Percentiles rank a stretch among this genome's conserved stretches.
These are phyloP conservation scores for Phytophthora citricola DNA, from an alignment of 352 stramenopile genomes.

Conservation along the genomic window DNA sequence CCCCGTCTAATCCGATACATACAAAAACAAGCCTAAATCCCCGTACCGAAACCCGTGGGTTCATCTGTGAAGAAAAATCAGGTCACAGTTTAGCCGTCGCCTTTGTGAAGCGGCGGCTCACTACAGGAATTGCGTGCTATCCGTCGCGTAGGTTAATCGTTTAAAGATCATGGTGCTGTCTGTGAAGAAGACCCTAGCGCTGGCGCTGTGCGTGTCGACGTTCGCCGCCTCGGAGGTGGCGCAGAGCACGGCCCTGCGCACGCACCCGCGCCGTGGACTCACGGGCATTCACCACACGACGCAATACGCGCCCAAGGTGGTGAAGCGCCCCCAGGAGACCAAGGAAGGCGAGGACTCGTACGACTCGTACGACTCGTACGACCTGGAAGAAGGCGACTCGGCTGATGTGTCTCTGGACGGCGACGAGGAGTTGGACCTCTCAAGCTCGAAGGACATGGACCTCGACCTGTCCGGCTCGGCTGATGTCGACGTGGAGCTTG, in stretches of 20 bases:
- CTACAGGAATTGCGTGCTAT: conserved; percentile 27
- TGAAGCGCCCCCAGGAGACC: conserved; percentile 26
- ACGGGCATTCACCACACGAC: conserved; percentile 43
- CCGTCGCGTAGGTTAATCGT: conserved; percentile 2
- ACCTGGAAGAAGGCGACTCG: conserved; percentile 26
- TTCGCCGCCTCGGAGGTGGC: conserved; percentile 29
- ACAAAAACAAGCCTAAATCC: conserved; percentile 9
- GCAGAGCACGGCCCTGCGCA: conserved; percentile 31
- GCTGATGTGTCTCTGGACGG: conserved; percentile 25
- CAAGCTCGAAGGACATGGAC: conserved; percentile 34
- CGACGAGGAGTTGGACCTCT: conserved; percentile 32
- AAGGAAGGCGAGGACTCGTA: conserved; percentile 26
- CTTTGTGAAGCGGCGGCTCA: conserved; percentile 14
- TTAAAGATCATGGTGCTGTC: conserved; percentile 43
- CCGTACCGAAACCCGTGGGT: conserved; percentile 23
- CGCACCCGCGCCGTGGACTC: conserved; percentile 25
- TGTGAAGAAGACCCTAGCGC: conserved; percentile 43
- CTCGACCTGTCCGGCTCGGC: conserved; percentile 18
- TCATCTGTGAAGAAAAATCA: conserved; percentile 10
- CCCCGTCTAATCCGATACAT: conserved; percentile 21
- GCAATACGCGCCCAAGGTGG: conserved; percentile 40
- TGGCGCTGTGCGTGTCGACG: conserved; percentile 39
- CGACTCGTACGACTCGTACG: conserved; percentile 33
- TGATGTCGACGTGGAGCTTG: conserved; percentile 42
- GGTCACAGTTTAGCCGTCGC: not conserved